Conservation (phyloP, 2,329 filamentous ascomycete species). For the Ramularia endophylla region DNA sequence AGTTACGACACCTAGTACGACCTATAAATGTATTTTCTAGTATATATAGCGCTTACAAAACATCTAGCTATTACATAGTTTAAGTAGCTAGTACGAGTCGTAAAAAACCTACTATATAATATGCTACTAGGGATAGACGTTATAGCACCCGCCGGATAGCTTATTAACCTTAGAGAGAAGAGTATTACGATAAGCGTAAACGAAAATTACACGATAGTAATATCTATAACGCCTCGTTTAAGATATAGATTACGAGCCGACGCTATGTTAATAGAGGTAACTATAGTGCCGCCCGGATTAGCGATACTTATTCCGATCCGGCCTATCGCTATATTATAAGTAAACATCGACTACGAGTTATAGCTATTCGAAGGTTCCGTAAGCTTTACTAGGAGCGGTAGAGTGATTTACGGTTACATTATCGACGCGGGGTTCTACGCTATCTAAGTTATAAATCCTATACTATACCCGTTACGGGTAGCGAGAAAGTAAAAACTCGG, state of each 20-base stretch:
- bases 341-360: neutral
- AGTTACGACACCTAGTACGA: neutral
- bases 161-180: neutral
- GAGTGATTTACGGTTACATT: neutral
- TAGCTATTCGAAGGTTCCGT: neutral
- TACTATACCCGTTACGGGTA: neutral
- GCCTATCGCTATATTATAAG: neutral
- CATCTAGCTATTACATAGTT: too few relatives aligned
- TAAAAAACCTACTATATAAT: neutral
- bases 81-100: neutral
- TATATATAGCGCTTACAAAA: neutral
- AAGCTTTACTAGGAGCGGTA: neutral
- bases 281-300: neutral
- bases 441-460: neutral
- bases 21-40: conserved; percentile 1
- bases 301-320: neutral
- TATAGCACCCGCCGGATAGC: neutral
- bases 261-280: neutral
- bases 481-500: neutral
- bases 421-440: neutral
- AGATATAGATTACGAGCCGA: neutral
- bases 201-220: neutral
- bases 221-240: neutral
- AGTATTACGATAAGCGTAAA: neutral
- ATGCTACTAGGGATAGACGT: neutral